phyloP scores from a whole-genome alignment of 805 yeast genomes.

The Kockiozyma suomiensis region DNA sequence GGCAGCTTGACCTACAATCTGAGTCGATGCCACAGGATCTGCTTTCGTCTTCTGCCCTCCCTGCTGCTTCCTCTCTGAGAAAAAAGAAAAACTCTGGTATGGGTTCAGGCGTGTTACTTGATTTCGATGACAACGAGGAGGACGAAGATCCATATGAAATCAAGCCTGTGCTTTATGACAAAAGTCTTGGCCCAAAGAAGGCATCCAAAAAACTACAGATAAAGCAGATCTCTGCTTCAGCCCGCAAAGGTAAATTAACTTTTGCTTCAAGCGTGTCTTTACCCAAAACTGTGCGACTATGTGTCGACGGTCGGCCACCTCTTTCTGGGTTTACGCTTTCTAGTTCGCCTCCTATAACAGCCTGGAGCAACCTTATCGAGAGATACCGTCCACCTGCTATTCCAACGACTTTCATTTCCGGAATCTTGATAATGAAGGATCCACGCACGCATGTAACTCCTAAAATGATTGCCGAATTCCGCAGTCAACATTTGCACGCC shows the following conservation, averaged over 20 bases:
- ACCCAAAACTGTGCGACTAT: not conserved
- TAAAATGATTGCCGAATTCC: conserved; percentile 1
- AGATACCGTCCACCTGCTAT: conserved; percentile 21
- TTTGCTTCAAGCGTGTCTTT: not conserved
- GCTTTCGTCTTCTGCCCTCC: not conserved
- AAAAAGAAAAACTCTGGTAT: conserved; percentile 31
- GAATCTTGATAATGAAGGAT: conserved; percentile 15
- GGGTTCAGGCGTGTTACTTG: conserved; percentile 35
- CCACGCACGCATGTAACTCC: conserved; percentile 13
- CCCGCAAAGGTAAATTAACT: not conserved
- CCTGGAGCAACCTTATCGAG: not conserved
- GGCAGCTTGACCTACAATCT: not conserved
- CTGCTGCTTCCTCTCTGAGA: conserved; percentile 14
- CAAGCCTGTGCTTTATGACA: conserved; percentile 23
- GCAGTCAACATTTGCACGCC: not conserved
- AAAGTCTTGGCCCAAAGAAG: conserved; percentile 11
- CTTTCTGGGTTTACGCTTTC: conserved; percentile 17
- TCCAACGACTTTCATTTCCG: conserved; percentile 21
- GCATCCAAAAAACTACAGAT: not conserved
- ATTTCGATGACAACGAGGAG: conserved; percentile 36
- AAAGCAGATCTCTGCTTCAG: not conserved
- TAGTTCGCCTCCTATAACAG: not conserved
- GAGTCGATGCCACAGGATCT: not conserved
- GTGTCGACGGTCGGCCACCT: conserved; percentile 31
- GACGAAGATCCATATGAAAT: conserved; percentile 33